Percentiles rank a stretch among this genome's conserved stretches.
Evolutionary conservation across 768 basidiomycete species (phyloP).

Genomic region (Neoboletus brunneissimus): DNA sequence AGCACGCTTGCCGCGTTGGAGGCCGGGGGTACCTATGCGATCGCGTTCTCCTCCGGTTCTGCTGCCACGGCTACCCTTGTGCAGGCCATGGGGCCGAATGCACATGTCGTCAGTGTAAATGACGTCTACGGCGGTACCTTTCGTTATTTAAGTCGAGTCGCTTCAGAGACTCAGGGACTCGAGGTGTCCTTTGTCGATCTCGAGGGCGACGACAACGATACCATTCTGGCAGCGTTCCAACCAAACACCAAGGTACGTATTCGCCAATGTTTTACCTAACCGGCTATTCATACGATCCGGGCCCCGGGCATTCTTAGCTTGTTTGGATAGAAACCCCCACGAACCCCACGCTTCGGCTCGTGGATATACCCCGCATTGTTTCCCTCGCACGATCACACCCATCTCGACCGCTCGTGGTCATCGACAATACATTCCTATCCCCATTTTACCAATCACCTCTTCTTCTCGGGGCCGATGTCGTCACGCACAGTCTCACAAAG

Average conservation of each 20-base stretch:
- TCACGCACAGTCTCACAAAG: slow-evolving; percentile 82
- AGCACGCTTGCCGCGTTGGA: slow-evolving; percentile 76
- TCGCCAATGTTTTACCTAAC: background rate
- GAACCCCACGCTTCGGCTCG: slow-evolving; percentile 87
- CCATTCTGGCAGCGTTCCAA: slow-evolving; percentile 61
- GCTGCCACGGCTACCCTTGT: slow-evolving; percentile 83
- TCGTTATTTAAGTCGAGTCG: slow-evolving; percentile 74
- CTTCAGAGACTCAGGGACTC: slow-evolving; percentile 57
- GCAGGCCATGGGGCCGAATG: slow-evolving; percentile 66
- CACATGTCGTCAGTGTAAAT: slow-evolving; percentile 84
- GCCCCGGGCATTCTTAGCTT: slow-evolving; percentile 43
- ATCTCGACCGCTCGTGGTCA: slow-evolving; percentile 71
- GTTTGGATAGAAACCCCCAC: slow-evolving; percentile 96
- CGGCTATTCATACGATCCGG: background rate
- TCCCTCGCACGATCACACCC: slow-evolving; percentile 61
- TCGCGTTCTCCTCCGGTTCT: slow-evolving; percentile 85
- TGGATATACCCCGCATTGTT: slow-evolving; percentile 74
- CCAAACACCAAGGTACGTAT: slow-evolving; percentile 77
- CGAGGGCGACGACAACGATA: slow-evolving; percentile 62
- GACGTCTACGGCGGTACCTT: slow-evolving; percentile 95
- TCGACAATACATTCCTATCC: slow-evolving; percentile 94
- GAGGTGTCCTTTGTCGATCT: slow-evolving; percentile 80
- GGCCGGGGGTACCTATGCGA: slow-evolving; percentile 61
- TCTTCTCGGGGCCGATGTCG: slow-evolving; percentile 79
- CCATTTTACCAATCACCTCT: slow-evolving; percentile 91